These are phyloP conservation scores for Agaricus blazei DNA, from an alignment of 768 basidiomycete species.

Conservation along the genomic window DNA sequence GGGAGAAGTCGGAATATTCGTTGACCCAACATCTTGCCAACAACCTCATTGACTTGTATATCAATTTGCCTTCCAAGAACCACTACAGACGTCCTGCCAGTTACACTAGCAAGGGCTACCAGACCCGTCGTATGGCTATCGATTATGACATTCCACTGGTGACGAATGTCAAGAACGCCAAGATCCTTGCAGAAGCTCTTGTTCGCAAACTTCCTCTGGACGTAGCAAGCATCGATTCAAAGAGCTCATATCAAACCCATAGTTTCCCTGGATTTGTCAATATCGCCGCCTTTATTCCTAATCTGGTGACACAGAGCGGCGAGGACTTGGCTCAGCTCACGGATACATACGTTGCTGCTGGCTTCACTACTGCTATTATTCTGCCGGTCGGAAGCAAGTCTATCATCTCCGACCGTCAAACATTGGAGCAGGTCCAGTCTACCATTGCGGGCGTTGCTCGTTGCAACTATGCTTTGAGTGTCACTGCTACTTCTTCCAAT, in stretches of 20 bases:
- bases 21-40: slow-evolving; percentile 95
- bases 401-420: slow-evolving; percentile 59
- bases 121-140: slow-evolving; percentile 96
- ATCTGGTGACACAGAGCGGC: slow-evolving; percentile 47
- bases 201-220: slow-evolving; percentile 88
- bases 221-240: slow-evolving; percentile 87
- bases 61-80: slow-evolving; percentile 98
- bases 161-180: slow-evolving; percentile 98
- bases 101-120: slow-evolving; percentile 96
- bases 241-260: slow-evolving; percentile 88
- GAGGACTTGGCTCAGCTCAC: slow-evolving; percentile 64
- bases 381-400: slow-evolving; percentile 63
- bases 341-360: slow-evolving; percentile 80
- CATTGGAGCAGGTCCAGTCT: slow-evolving; percentile 64
- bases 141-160: slow-evolving; percentile 97
- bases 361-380: slow-evolving; percentile 84
- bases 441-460: slow-evolving; percentile 63
- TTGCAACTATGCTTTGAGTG: slow-evolving; percentile 84
- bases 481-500: slow-evolving; percentile 72
- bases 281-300: slow-evolving; percentile 81
- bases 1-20: slow-evolving; percentile 96
- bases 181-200: slow-evolving; percentile 90
- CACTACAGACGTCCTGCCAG: slow-evolving; percentile 94
- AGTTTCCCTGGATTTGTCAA: slow-evolving; percentile 91
- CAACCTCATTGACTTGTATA: slow-evolving; percentile 98